phyloP scores from a whole-genome alignment of 2,329 filamentous ascomycete genomes.

The Xenoacremonium recifei region DNA sequence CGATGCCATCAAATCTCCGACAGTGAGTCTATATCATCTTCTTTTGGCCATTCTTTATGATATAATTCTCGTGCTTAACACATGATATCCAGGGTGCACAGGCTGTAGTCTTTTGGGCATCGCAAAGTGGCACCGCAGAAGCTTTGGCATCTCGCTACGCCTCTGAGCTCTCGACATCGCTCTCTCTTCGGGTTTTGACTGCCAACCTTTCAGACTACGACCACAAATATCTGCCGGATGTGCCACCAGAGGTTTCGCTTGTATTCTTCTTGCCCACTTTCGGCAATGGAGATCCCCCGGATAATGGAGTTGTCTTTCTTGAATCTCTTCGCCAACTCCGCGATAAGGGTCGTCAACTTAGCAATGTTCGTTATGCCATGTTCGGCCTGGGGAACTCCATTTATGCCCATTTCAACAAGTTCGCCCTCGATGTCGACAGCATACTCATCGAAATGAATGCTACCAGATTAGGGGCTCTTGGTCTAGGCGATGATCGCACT shows the following conservation, averaged over 20 bases:
- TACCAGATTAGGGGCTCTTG: background rate
- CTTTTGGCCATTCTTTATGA: too few relatives aligned
- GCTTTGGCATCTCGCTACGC: conserved; percentile 84
- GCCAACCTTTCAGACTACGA: background rate
- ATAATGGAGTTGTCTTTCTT: background rate
- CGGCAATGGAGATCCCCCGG: conserved; percentile 1
- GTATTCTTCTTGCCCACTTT: conserved; percentile 1
- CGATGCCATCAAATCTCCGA: too few relatives aligned
- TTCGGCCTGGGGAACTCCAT: conserved; percentile 1
- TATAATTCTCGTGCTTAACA: too few relatives aligned
- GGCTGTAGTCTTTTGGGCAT: conserved; percentile 91
- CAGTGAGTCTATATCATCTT: too few relatives aligned
- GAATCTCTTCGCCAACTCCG: background rate
- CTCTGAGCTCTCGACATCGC: conserved; percentile 84
- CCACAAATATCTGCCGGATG: background rate
- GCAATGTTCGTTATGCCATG: background rate
- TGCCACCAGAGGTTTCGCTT: background rate
- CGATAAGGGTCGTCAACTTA: too few relatives aligned
- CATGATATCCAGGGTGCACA: too few relatives aligned
- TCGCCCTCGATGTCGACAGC: background rate
- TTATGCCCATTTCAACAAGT: background rate
- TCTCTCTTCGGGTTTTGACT: conserved; percentile 87
- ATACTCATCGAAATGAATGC: background rate
- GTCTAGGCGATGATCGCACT: background rate
- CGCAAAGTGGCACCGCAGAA: conserved; percentile 87